Percentiles rank a stretch among this genome's conserved stretches.
phyloP scores from a whole-genome alignment of 768 basidiomycete species.

The Obba rivulosa region DNA sequence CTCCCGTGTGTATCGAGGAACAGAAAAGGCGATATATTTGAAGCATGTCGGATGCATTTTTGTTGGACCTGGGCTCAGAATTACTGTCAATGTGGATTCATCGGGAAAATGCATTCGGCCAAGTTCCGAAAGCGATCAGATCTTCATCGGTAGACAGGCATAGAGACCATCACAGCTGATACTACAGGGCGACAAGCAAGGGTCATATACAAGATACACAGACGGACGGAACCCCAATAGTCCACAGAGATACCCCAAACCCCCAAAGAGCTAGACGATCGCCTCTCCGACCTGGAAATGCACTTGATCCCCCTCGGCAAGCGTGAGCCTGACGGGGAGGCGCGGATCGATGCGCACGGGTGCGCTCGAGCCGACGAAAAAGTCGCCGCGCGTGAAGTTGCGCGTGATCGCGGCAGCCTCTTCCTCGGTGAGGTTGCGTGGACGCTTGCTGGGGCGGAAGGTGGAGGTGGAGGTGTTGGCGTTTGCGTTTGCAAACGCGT shows the following conservation, averaged over 20 bases:
- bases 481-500: constrained; percentile 25
- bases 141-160: too few relatives aligned
- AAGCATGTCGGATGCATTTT: too few relatives aligned
- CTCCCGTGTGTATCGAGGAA: too few relatives aligned
- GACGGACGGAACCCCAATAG: background rate
- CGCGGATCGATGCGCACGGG: constrained; percentile 82
- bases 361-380: constrained; percentile 75
- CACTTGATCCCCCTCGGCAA: constrained; percentile 80
- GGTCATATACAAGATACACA: constrained; percentile 3
- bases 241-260: too few relatives aligned
- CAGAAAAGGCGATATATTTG: too few relatives aligned
- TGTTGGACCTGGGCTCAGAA: too few relatives aligned
- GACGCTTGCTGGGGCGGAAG: constrained; percentile 77
- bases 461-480: constrained; percentile 65
- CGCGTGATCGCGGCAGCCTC: constrained; percentile 80
- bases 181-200: constrained; percentile 32
- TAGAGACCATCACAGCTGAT: too few relatives aligned
- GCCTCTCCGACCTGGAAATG: constrained; percentile 57
- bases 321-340: constrained; percentile 70
- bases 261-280: constrained; percentile 29
- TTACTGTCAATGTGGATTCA: too few relatives aligned
- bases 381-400: constrained; percentile 77
- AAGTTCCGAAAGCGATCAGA: too few relatives aligned
- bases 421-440: constrained; percentile 76
- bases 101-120: too few relatives aligned